Base-by-base conservation (phyloP, 495 filamentous ascomycete genomes). In the Annulohypoxylon bovei region DNA sequence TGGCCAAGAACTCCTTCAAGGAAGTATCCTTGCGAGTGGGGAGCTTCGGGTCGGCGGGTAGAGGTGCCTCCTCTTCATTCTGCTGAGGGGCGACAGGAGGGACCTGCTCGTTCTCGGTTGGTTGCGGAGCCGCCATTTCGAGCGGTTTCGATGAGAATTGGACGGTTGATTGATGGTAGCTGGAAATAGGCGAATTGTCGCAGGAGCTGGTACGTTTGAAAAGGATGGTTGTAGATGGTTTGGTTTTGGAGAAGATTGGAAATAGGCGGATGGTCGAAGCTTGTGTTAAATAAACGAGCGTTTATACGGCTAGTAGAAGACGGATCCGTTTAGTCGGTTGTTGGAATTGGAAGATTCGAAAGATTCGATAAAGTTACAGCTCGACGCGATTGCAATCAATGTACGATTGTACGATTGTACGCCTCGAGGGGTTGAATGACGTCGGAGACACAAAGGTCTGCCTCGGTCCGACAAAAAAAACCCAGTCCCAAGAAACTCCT, bases 1-100 rank as follows among this genome's bases (percentile, higher is more conserved):
- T 97, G 37, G 85, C 83, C 8, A 99, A 78, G 75, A 99, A 97
- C 75, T 98, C 94, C 67, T 92, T 92, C 61, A 99, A 82, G 16
- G 89, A 94, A 1, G 90, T 91, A 79, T 99, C 95, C 77, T 98
- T 98, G 75, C 92, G 92, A 23, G 88, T 91, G 0, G 92, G 87
- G 2, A 84, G 50, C 72, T 78, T 84, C 1, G 81, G 60, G 3
- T 86, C 85, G 27, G 68, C 27, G 0, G 67, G 20, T 0, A 64
- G 8, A 3, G 65, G 44, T 8, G 14, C 23, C 4, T 71, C 72
- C 18, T 63, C 67, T 23, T 75, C 70, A 67, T 60, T 62, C 58
- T 71, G 75, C 27, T 72, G 75, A 22, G 70, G 63, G 58, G 61
- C 65, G 22, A 30, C 73, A 32, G 73, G 71, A 23, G 67, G 55